Conservation (phyloP, 176 grass and related monocot species). For the Cenchrus purpureus region DNA sequence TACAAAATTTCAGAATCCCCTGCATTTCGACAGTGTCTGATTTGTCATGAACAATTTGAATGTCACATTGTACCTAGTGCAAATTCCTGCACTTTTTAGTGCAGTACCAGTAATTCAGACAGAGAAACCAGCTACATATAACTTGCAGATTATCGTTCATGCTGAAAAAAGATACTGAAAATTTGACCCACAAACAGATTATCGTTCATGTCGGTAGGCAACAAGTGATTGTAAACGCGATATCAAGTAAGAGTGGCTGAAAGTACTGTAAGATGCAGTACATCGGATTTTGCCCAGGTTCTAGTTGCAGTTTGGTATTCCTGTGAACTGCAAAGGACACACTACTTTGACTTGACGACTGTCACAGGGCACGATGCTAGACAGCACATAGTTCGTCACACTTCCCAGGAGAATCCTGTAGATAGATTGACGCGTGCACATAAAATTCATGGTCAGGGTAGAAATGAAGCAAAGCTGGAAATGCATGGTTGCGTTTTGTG, state of each 20-base stretch:
- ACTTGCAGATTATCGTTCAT: background rate
- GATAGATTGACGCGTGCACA: background rate
- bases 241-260: background rate
- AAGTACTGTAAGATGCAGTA: background rate
- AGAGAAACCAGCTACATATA: background rate
- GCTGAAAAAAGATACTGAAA: background rate
- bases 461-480: background rate
- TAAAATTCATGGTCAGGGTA: background rate
- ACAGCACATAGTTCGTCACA: slow-evolving; percentile 70
- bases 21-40: background rate
- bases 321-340: background rate
- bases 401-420: slow-evolving; percentile 74
- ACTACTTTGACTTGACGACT: slow-evolving; percentile 63
- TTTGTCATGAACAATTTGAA: background rate
- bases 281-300: background rate
- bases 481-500: background rate
- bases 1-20: background rate
- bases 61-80: background rate
- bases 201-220: background rate
- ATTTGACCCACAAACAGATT: background rate
- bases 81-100: background rate
- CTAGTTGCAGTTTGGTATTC: background rate
- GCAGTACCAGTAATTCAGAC: background rate
- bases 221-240: background rate
- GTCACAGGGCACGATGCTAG: slow-evolving; percentile 70